Conservation (phyloP, 2,329 filamentous ascomycete genomes). For the Drechslera avenae region DNA sequence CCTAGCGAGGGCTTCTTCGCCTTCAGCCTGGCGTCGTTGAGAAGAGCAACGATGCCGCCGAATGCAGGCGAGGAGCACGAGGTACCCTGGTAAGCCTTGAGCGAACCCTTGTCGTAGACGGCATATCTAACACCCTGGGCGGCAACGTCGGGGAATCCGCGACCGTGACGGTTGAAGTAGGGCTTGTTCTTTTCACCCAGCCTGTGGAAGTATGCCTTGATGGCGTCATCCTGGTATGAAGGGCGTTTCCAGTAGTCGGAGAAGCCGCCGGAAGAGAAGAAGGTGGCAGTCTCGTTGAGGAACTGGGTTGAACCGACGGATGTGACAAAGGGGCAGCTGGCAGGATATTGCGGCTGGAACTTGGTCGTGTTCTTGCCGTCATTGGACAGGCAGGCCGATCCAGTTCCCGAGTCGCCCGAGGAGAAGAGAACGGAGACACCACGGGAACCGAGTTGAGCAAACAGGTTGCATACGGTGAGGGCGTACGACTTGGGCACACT, state of each 20-base stretch:
- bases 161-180: constrained; percentile 59
- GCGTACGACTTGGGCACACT: constrained; percentile 65
- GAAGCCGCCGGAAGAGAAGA: constrained; percentile 59
- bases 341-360: constrained; percentile 68
- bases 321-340: constrained; percentile 70
- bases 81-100: constrained; percentile 49
- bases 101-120: constrained; percentile 49
- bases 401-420: constrained; percentile 65
- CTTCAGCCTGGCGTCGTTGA: constrained; percentile 64
- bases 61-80: constrained; percentile 63
- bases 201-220: constrained; percentile 52
- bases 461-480: constrained; percentile 65
- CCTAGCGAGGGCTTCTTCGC: constrained; percentile 58
- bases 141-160: constrained; percentile 67
- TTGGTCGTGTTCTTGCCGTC: constrained; percentile 61
- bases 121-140: constrained; percentile 55
- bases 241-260: constrained; percentile 56
- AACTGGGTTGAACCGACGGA: constrained; percentile 65
- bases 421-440: constrained; percentile 67
- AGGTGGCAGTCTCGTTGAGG: constrained; percentile 48
- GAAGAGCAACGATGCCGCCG: constrained; percentile 61
- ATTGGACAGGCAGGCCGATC: constrained; percentile 59
- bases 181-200: constrained; percentile 52
- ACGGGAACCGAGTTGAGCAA: constrained; percentile 67
- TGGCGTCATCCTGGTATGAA: constrained; percentile 53